phyloP scores from a whole-genome alignment of 257 asterid species.

The Cruciata laevipes region DNA sequence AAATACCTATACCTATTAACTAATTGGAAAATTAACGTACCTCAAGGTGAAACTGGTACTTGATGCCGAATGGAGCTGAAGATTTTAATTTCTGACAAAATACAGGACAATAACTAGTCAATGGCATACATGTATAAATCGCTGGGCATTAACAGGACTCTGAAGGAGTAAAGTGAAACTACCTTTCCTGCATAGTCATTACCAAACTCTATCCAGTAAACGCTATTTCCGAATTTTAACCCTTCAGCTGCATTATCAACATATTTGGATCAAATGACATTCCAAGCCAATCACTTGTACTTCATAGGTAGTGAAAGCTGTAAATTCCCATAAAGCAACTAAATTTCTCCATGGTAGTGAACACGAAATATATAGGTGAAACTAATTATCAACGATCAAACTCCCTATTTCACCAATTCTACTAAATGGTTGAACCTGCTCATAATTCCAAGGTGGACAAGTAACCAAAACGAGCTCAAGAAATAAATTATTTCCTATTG shows the following conservation, averaged over 20 bases:
- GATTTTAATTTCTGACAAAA: constrained; percentile 72
- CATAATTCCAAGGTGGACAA: not conserved
- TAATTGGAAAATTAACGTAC: constrained; percentile 22
- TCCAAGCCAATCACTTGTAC: not conserved
- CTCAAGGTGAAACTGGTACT: constrained; percentile 93
- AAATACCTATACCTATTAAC: not conserved
- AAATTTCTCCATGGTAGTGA: not conserved
- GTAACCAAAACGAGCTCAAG: not conserved
- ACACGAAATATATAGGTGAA: not conserved
- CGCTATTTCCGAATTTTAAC: constrained; percentile 81
- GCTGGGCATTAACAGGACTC: not conserved
- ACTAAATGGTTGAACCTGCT: not conserved
- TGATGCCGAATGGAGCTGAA: constrained; percentile 86
- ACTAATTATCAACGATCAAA: not conserved
- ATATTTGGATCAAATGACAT: constrained; percentile 6
- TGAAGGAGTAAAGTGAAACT: constrained; percentile 6
- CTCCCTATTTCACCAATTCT: not conserved
- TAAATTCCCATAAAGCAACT: not conserved
- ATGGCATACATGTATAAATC: not conserved
- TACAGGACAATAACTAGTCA: constrained; percentile 6
- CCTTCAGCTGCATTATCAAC: constrained; percentile 71
- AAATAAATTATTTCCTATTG: too few species aligned
- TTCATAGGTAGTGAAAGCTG: not conserved
- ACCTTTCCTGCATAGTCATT: constrained; percentile 78
- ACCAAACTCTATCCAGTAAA: constrained; percentile 76